These are phyloP conservation scores for Trichoderma afroharzianum DNA, from an alignment of 2,329 filamentous ascomycete genomes.

Conservation along the genomic window DNA sequence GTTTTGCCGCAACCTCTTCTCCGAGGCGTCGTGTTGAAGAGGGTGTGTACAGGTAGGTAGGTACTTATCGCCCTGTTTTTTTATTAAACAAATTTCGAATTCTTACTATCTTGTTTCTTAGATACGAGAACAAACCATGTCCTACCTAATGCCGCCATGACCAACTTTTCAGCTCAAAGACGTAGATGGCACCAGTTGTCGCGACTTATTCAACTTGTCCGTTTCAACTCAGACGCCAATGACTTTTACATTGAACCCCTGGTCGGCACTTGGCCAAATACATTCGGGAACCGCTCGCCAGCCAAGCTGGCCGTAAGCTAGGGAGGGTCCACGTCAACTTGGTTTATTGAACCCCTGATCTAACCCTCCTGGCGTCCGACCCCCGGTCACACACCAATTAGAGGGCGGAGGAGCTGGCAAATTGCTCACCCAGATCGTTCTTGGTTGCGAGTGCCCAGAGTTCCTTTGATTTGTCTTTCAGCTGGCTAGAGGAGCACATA, in stretches of 20 bases:
- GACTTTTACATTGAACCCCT: conserved; percentile 8
- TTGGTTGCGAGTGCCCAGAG: background rate
- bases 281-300: conserved; percentile 7
- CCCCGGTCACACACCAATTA: conserved; percentile 11
- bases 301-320: conserved; percentile 4
- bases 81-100: background rate
- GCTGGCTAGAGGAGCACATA: conserved; percentile 9
- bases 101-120: background rate
- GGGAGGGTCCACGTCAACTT: conserved; percentile 17
- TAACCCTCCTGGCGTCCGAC: conserved; percentile 2
- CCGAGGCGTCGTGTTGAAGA: background rate
- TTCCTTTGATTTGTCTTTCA: background rate
- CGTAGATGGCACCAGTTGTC: background rate
- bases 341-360: conserved; percentile 18
- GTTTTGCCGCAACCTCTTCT: background rate
- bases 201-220: background rate
- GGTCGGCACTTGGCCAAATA: conserved; percentile 17
- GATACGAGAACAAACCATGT: background rate
- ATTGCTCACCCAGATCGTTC: background rate
- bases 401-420: background rate
- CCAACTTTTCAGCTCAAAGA: background rate
- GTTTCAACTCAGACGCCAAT: conserved; percentile 4
- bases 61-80: background rate
- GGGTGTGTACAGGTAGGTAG: background rate
- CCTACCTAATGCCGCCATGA: background rate